Evolutionary conservation across 345 rosid species (phyloP).

Genomic region (Leavenworthia alabamica): DNA sequence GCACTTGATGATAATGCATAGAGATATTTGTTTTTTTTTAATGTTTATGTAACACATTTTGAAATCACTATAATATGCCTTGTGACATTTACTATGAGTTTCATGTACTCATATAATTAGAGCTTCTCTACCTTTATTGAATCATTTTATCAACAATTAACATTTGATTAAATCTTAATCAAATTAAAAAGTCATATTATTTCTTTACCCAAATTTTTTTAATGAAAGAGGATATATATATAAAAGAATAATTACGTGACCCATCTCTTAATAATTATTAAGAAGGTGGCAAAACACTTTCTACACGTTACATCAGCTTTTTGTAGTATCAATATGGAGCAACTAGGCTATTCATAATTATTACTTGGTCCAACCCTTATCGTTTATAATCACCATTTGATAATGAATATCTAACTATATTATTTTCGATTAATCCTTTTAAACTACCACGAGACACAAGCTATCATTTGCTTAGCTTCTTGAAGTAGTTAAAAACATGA

Average conservation of each 20-base stretch:
- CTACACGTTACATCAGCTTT: constrained; percentile 26
- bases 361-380: constrained; percentile 2
- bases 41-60: not conserved
- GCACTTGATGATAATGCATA: constrained; percentile 7
- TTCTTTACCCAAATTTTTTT: not conserved
- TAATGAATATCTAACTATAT: constrained; percentile 7
- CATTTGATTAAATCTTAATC: not conserved
- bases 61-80: not conserved
- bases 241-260: not conserved
- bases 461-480: constrained; percentile 15
- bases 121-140: not conserved
- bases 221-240: not conserved
- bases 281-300: constrained; percentile 32
- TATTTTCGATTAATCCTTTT: not conserved
- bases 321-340: constrained; percentile 25
- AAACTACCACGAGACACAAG: constrained; percentile 13
- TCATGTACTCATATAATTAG: not conserved
- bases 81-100: not conserved
- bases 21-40: not conserved
- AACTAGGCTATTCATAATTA: constrained; percentile 17
- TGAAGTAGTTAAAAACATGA: constrained; percentile 3
- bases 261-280: constrained; percentile 17
- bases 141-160: not conserved
- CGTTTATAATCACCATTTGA: constrained; percentile 6
- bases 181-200: not conserved